A percentile compares a stretch with the other conserved stretches of the same genome.
These are phyloP conservation scores for Penstemon barbatus DNA, from an alignment of 257 asterid genomes.

Conservation along the genomic window DNA sequence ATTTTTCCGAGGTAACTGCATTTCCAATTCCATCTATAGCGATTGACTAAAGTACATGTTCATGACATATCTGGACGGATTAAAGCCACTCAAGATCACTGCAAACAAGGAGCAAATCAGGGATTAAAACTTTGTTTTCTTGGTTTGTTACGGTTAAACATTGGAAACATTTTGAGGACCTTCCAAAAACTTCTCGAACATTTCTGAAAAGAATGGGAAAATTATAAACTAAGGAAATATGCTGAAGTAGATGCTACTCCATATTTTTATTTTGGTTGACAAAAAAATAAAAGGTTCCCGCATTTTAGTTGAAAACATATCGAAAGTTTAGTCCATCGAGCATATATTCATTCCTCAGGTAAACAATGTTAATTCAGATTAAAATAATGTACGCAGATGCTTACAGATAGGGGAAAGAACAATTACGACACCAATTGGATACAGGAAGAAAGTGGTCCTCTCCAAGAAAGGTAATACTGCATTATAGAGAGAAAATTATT, in stretches of 20 bases:
- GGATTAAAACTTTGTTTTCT: too few species aligned
- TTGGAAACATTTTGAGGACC: too few species aligned
- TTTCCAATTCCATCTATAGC: slow-evolving; percentile 32
- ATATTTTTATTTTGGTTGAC: too few species aligned
- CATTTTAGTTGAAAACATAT: too few species aligned
- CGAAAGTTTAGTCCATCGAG: too few species aligned
- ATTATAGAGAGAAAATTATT: slow-evolving; percentile 23
- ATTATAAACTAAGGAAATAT: too few species aligned
- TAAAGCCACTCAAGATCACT: slow-evolving; percentile 89
- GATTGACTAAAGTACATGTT: slow-evolving; percentile 76
- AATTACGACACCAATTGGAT: slow-evolving; percentile 81
- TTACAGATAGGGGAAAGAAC: slow-evolving; percentile 83
- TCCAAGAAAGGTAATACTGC: slow-evolving; percentile 97
- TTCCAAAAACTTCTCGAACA: too few species aligned
- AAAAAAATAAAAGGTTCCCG: too few species aligned
- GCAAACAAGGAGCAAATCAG: slow-evolving; percentile 34
- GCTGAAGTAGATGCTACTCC: too few species aligned
- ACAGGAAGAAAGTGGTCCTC: slow-evolving; percentile 94
- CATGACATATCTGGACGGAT: slow-evolving; percentile 91
- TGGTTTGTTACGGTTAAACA: too few species aligned
- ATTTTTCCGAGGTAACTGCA: slow-evolving; percentile 24
- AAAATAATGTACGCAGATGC: slow-evolving; percentile 13
- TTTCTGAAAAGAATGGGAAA: too few species aligned
- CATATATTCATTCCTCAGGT: neutral
- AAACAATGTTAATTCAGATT: slow-evolving; percentile 12